These are phyloP conservation scores for Kalmanozyma brasiliensis DNA, from an alignment of 1,284 basidiomycete species.

Conservation along the genomic window DNA sequence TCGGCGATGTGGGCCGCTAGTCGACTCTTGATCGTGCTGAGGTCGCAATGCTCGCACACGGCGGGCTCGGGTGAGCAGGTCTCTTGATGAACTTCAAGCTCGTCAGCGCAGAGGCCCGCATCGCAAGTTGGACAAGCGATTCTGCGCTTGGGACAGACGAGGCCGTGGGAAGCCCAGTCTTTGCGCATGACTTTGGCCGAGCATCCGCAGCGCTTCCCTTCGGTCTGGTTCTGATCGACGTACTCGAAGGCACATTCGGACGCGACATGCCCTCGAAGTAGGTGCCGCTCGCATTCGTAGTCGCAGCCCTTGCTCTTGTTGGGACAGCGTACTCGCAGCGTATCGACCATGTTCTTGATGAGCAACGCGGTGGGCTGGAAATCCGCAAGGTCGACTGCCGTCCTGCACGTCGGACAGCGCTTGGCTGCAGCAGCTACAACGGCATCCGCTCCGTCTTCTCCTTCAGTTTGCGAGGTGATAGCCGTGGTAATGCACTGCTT, in stretches of 20 bases:
- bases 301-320: constrained; percentile 47
- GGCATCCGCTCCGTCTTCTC: constrained; percentile 4
- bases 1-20: constrained; percentile 25
- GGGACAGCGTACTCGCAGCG: constrained; percentile 50
- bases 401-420: constrained; percentile 51
- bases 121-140: constrained; percentile 32
- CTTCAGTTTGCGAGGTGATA: constrained; percentile 7
- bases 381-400: constrained; percentile 19
- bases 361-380: constrained; percentile 48
- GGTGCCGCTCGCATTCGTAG: constrained; percentile 43
- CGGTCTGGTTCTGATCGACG: constrained; percentile 32
- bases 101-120: constrained; percentile 13
- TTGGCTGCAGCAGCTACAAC: not conserved
- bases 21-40: constrained; percentile 28
- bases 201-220: constrained; percentile 46
- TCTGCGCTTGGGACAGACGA: constrained; percentile 35
- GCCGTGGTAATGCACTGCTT: constrained; percentile 48
- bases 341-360: constrained; percentile 60
- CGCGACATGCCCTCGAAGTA: constrained; percentile 36
- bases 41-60: constrained; percentile 25
- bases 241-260: constrained; percentile 51
- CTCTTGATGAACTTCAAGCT: constrained; percentile 24
- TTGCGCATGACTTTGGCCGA: constrained; percentile 53
- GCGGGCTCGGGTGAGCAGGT: constrained; percentile 39
- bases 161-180: constrained; percentile 46